These are phyloP conservation scores for Pyrenophora teres DNA, from an alignment of 2,329 filamentous ascomycete species.

Conservation along the genomic window DNA sequence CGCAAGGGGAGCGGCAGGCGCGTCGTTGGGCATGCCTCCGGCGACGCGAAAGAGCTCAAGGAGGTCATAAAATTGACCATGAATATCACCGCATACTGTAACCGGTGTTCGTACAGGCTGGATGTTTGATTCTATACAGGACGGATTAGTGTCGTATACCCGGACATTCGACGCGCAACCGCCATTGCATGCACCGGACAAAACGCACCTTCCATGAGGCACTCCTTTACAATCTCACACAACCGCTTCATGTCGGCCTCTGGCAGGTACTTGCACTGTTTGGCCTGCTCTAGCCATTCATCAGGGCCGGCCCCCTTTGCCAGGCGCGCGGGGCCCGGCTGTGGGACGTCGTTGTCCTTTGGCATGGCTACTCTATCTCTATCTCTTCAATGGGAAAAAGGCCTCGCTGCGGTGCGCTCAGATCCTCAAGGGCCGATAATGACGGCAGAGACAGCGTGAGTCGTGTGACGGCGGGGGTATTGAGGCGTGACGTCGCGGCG, in stretches of 20 bases:
- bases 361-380: slow-evolving; percentile 44
- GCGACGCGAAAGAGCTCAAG: slow-evolving; percentile 96
- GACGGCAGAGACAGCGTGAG: slow-evolving; percentile 17
- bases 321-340: slow-evolving; percentile 87
- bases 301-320: slow-evolving; percentile 83
- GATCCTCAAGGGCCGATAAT: slow-evolving; percentile 6
- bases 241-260: slow-evolving; percentile 98
- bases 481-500: slow-evolving; percentile 36
- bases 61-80: slow-evolving; percentile 98
- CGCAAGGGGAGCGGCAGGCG: slow-evolving; percentile 62
- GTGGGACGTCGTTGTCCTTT: slow-evolving; percentile 69
- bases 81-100: slow-evolving; percentile 96
- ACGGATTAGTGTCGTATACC: not conserved
- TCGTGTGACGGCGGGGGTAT: slow-evolving; percentile 40
- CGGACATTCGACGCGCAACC: not conserved
- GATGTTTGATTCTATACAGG: slow-evolving; percentile 83
- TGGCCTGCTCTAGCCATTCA: slow-evolving; percentile 96
- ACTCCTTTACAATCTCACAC: slow-evolving; percentile 98
- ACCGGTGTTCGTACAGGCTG: slow-evolving; percentile 97
- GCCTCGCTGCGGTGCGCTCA: not conserved
- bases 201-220: slow-evolving; percentile 87
- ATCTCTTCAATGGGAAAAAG: not conserved
- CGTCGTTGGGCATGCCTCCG: slow-evolving; percentile 90
- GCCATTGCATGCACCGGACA: not conserved
- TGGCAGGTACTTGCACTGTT: slow-evolving; percentile 95